Evolutionary conservation across 345 rosid species (phyloP).

Genomic region (Populus euphratica): DNA sequence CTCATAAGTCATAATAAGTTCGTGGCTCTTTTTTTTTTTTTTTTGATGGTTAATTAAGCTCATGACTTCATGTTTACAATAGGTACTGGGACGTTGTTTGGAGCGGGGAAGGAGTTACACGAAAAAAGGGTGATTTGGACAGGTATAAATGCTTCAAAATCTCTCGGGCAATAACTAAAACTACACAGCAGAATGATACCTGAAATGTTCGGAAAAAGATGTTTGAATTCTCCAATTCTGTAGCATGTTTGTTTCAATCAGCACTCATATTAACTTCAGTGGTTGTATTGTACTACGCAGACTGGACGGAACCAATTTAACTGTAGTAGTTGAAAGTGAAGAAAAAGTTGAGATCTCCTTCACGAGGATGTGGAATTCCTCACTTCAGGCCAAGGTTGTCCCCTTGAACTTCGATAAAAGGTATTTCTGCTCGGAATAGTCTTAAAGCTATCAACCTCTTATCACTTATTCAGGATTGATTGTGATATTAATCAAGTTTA

Average conservation of each 20-base stretch:
- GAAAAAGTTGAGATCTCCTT: constrained; percentile 17
- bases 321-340: neutral
- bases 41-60: neutral
- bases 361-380: constrained; percentile 16
- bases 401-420: constrained; percentile 26
- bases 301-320: constrained; percentile 10
- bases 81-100: constrained; percentile 29
- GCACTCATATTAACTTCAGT: neutral
- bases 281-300: neutral
- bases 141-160: constrained; percentile 1
- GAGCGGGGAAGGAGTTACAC: constrained; percentile 10
- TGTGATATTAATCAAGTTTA: neutral
- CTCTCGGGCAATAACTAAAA: neutral
- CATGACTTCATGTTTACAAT: neutral
- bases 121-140: constrained; percentile 23
- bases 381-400: constrained; percentile 7
- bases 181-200: neutral
- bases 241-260: neutral
- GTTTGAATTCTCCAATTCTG: neutral
- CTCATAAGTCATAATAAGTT: neutral
- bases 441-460: no score
- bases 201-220: no score
- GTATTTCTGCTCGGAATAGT: neutral
- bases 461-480: no score
- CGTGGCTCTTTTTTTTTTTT: neutral